phyloP scores from a whole-genome alignment of 1,139 yeast genomes.

The Trichomonascaceae sp. region DNA sequence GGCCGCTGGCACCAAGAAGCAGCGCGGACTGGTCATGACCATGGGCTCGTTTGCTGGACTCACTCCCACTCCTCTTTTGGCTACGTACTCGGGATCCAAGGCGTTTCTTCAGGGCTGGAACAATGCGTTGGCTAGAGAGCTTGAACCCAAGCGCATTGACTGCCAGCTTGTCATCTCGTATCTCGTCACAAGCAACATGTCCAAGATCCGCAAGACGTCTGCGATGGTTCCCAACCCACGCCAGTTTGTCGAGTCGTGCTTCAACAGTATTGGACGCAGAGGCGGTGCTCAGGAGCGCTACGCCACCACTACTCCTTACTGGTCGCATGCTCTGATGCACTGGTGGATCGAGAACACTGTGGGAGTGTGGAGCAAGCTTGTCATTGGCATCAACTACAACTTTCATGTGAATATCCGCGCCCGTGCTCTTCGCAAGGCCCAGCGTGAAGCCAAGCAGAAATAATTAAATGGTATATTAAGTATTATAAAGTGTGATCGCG shows the following conservation, averaged over 20 bases:
- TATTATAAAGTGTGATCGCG: too few relatives aligned
- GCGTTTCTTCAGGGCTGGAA: slow-evolving; percentile 93
- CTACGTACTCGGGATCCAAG: slow-evolving; percentile 93
- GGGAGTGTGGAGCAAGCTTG: slow-evolving; percentile 67
- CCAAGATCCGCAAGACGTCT: slow-evolving; percentile 74
- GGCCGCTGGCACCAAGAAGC: slow-evolving; percentile 16
- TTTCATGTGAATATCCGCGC: slow-evolving; percentile 73
- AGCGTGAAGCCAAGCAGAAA: slow-evolving; percentile 16
- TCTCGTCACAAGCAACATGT: slow-evolving; percentile 90
- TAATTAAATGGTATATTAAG: not conserved
- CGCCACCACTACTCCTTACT: slow-evolving; percentile 81
- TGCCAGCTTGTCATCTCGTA: slow-evolving; percentile 83
- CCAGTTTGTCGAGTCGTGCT: slow-evolving; percentile 56
- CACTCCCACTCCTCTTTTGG: slow-evolving; percentile 82
- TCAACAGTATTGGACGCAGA: slow-evolving; percentile 64
- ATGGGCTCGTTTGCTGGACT: slow-evolving; percentile 98
- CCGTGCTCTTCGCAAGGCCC: slow-evolving; percentile 74
- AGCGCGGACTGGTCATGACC: slow-evolving; percentile 66
- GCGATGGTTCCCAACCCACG: slow-evolving; percentile 70
- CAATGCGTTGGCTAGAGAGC: slow-evolving; percentile 77
- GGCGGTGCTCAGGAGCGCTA: slow-evolving; percentile 87
- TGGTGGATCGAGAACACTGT: slow-evolving; percentile 65
- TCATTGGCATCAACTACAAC: slow-evolving; percentile 49
- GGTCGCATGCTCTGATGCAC: slow-evolving; percentile 91
- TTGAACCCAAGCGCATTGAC: slow-evolving; percentile 54